Evolutionary conservation across 768 basidiomycete genomes (phyloP).

Genomic region (Baorangia bicolor): DNA sequence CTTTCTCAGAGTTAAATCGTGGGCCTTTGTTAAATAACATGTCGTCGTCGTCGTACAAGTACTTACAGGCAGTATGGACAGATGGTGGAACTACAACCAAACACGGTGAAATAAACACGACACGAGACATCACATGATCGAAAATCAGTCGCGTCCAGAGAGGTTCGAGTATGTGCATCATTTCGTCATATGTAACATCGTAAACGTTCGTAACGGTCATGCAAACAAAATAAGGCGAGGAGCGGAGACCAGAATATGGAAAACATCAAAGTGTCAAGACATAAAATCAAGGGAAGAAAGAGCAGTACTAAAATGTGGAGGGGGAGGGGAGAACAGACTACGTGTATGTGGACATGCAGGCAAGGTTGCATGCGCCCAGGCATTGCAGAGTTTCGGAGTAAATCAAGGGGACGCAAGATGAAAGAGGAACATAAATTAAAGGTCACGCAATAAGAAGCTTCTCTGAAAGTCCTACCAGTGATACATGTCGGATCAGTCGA

Average conservation of each 20-base stretch:
- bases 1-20: constrained; percentile 28
- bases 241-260: not conserved
- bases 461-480: constrained; percentile 23
- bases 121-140: constrained; percentile 22
- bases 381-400: not conserved
- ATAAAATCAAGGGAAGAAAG: constrained; percentile 2
- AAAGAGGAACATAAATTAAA: constrained; percentile 20
- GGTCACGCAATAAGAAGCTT: constrained; percentile 20
- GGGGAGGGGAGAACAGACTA: not conserved
- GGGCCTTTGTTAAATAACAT: constrained; percentile 49
- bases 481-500: constrained; percentile 17
- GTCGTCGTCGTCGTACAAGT: not conserved
- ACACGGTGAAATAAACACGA: constrained; percentile 20
- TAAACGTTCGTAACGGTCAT: constrained; percentile 28
- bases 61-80: not conserved
- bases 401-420: constrained; percentile 7
- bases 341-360: constrained; percentile 3
- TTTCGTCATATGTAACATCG: constrained; percentile 29
- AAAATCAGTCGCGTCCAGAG: constrained; percentile 19
- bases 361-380: not conserved
- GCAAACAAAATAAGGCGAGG: constrained; percentile 10
- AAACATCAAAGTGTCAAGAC: constrained; percentile 12
- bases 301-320: constrained; percentile 10
- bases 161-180: constrained; percentile 19
- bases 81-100: constrained; percentile 15